Conservation (phyloP, 1,139 yeast species). For the Yamadazyma kanchanaburiensis region DNA sequence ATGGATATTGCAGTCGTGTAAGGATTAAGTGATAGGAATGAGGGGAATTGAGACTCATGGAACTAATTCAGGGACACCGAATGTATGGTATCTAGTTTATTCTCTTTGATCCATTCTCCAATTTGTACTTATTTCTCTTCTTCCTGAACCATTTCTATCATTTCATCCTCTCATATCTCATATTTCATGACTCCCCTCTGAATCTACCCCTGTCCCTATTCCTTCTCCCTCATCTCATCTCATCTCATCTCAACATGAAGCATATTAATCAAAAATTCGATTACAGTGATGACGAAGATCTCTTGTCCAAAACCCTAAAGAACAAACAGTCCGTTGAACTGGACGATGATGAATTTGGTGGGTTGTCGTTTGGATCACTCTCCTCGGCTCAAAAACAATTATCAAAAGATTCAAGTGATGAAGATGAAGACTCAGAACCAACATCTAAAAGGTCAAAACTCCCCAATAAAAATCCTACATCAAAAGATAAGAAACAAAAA, state of each 20-base stretch:
- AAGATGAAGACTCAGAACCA: constrained; percentile 19
- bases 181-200: too few relatives aligned
- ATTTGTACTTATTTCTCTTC: too few relatives aligned
- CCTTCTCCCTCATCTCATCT: too few relatives aligned
- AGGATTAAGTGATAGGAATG: too few relatives aligned
- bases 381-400: constrained; percentile 54
- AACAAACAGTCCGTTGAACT: constrained; percentile 22
- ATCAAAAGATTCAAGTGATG: constrained; percentile 11
- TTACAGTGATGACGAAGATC: constrained; percentile 17
- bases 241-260: constrained; percentile 4
- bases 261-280: constrained; percentile 3
- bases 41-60: too few relatives aligned
- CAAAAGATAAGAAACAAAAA: constrained; percentile 26
- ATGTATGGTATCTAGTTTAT: too few relatives aligned
- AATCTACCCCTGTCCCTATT: too few relatives aligned
- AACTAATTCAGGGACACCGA: too few relatives aligned
- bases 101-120: too few relatives aligned
- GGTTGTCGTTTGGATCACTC: constrained; percentile 57
- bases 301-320: constrained; percentile 10
- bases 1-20: too few relatives aligned
- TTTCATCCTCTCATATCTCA: too few relatives aligned
- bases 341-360: constrained; percentile 32
- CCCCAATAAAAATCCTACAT: not conserved
- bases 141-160: too few relatives aligned
- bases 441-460: constrained; percentile 11